Percentiles rank a stretch among this genome's conserved stretches.
These are phyloP conservation scores for Neurospora sp. DNA, from an alignment of 2,329 filamentous ascomycete genomes.

Conservation along the genomic window DNA sequence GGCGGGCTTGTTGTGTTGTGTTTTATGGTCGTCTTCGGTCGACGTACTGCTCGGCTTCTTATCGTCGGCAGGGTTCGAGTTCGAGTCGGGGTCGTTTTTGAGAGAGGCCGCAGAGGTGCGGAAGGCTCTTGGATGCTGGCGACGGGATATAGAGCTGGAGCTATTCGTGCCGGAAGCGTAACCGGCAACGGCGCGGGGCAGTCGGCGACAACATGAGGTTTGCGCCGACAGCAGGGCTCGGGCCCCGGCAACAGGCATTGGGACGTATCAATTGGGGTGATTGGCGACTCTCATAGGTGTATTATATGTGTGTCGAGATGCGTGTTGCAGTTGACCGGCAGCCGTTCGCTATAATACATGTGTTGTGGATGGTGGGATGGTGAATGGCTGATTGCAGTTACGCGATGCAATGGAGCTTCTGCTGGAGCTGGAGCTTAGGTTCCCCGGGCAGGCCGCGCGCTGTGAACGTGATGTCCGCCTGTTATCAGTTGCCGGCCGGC, in stretches of 20 bases:
- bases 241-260: slow-evolving; percentile 18
- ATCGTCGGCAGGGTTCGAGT: slow-evolving; percentile 1
- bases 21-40: background rate
- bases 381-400: background rate
- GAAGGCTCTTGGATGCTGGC: slow-evolving; percentile 6
- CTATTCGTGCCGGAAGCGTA: background rate
- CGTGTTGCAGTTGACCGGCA: background rate
- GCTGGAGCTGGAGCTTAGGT: background rate
- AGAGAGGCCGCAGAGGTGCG: slow-evolving; percentile 9
- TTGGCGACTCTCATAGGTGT: background rate
- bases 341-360: background rate
- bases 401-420: background rate
- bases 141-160: background rate
- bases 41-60: slow-evolving; percentile 1
- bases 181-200: background rate
- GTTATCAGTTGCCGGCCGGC: background rate
- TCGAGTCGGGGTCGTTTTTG: slow-evolving; percentile 6
- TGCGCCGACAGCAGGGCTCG: slow-evolving; percentile 18
- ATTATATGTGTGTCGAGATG: slow-evolving; percentile 8
- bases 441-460: background rate
- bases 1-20: background rate
- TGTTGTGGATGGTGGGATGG: background rate
- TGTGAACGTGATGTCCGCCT: background rate
- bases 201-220: slow-evolving; percentile 6
- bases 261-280: slow-evolving; percentile 2